Conservation (phyloP, 306 rosid genomes). For the Trifolium fragiferum region DNA sequence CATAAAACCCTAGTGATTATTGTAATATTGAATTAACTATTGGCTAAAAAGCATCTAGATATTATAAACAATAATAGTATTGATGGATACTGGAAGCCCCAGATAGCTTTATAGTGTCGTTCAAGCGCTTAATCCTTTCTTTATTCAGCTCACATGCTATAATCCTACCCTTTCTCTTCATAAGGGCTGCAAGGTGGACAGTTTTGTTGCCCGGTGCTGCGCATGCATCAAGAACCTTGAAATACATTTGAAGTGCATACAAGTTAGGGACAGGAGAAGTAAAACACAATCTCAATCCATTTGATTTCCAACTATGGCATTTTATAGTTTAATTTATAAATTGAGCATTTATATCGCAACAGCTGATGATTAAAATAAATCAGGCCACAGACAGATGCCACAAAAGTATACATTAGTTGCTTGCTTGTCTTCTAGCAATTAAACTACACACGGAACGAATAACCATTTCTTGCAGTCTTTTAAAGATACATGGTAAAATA, state of each 20-base stretch:
- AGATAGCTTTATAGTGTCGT: conserved; percentile 73
- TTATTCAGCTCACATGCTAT: conserved; percentile 82
- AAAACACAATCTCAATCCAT: conserved; percentile 2
- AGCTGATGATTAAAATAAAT: neutral
- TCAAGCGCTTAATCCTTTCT: conserved; percentile 71
- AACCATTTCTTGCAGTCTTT: conserved; percentile 3
- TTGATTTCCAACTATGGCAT: neutral
- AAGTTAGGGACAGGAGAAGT: conserved; percentile 18
- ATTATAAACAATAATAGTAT: conserved; percentile 38
- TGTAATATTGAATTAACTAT: conserved; percentile 12
- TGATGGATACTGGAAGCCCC: conserved; percentile 87
- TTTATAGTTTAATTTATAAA: neutral
- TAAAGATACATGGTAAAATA: neutral
- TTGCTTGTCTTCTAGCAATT: conserved; percentile 12
- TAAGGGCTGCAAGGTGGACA: conserved; percentile 89
- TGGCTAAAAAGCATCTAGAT: conserved; percentile 18
- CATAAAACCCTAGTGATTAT: conserved; percentile 8
- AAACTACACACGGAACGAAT: conserved; percentile 7
- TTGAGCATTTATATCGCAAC: neutral
- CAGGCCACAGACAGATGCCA: conserved; percentile 9
- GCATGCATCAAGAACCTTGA: conserved; percentile 94
- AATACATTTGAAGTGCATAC: conserved; percentile 40
- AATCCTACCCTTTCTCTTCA: conserved; percentile 77
- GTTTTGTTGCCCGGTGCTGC: conserved; percentile 98
- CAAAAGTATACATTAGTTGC: neutral